Evolutionary conservation across 768 basidiomycete genomes (phyloP).

Genomic region (Tricholoma matsutake): DNA sequence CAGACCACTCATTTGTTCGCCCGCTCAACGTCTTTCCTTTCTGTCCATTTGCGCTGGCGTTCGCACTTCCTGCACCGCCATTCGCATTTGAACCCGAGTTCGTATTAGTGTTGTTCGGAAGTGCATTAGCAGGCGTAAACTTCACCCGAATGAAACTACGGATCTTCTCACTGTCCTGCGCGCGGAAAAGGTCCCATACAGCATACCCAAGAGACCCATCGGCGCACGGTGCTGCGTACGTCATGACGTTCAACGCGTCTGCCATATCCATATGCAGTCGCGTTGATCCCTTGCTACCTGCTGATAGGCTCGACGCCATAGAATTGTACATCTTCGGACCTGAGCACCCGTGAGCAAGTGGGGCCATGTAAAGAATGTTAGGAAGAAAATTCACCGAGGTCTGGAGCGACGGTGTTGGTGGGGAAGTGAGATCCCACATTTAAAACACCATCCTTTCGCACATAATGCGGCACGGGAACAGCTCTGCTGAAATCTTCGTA

Average conservation of each 20-base stretch:
- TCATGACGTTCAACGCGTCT: conserved; percentile 91
- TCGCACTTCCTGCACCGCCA: neutral
- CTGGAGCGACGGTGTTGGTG: conserved; percentile 70
- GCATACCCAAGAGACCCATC: conserved; percentile 76
- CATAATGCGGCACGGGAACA: conserved; percentile 86
- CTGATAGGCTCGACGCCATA: conserved; percentile 62
- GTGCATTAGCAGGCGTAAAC: neutral
- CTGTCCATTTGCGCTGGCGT: neutral
- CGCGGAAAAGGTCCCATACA: conserved; percentile 88
- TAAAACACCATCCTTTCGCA: conserved; percentile 83
- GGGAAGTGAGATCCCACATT: conserved; percentile 93
- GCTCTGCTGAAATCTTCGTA: conserved; percentile 82
- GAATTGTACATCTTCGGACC: conserved; percentile 97
- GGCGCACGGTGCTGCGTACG: conserved; percentile 54
- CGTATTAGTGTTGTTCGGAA: neutral
- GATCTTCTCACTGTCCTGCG: conserved; percentile 77
- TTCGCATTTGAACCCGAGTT: neutral
- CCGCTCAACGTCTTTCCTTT: neutral
- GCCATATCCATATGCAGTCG: conserved; percentile 94
- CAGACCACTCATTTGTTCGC: conserved; percentile 40
- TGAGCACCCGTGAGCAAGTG: conserved; percentile 24
- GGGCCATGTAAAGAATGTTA: conserved; percentile 9
- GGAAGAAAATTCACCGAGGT: conserved; percentile 54
- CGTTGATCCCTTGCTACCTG: conserved; percentile 80
- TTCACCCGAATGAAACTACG: conserved; percentile 64